Evolutionary conservation across 768 basidiomycete genomes (phyloP).

Genomic region (Boletus sensibilis): DNA sequence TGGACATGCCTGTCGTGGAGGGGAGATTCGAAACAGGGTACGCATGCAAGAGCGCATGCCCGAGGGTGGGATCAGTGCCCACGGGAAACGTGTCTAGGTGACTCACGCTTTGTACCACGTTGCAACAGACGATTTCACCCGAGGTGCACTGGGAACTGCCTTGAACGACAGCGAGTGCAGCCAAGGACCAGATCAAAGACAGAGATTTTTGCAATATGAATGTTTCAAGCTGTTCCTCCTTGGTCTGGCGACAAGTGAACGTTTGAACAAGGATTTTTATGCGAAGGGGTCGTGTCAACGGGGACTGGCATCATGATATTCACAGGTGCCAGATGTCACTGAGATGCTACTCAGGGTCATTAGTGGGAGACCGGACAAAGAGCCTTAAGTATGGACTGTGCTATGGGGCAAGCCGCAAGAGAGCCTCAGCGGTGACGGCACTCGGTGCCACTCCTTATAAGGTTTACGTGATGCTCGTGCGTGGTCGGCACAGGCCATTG

Average conservation of each 20-base stretch:
- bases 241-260: background rate
- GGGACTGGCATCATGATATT: background rate
- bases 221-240: background rate
- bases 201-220: slow-evolving; percentile 1
- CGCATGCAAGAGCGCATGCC: background rate
- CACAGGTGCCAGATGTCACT: background rate
- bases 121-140: slow-evolving; percentile 16
- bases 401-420: too few relatives aligned
- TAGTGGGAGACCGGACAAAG: background rate
- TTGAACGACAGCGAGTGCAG: slow-evolving; percentile 2
- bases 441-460: too few relatives aligned
- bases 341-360: background rate
- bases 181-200: slow-evolving; percentile 7
- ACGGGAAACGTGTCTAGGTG: background rate
- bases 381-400: background rate
- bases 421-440: too few relatives aligned
- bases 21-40: slow-evolving; percentile 1
- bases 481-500: too few relatives aligned
- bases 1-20: slow-evolving; percentile 8
- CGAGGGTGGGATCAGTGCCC: background rate
- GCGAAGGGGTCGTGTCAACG: background rate
- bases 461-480: too few relatives aligned
- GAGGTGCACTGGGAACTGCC: slow-evolving; percentile 5
- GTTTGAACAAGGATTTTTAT: background rate
- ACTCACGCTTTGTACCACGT: slow-evolving; percentile 9